Evolutionary conservation across 2,329 filamentous ascomycete species (phyloP).

Genomic region (Chaetomiaceae sp.): DNA sequence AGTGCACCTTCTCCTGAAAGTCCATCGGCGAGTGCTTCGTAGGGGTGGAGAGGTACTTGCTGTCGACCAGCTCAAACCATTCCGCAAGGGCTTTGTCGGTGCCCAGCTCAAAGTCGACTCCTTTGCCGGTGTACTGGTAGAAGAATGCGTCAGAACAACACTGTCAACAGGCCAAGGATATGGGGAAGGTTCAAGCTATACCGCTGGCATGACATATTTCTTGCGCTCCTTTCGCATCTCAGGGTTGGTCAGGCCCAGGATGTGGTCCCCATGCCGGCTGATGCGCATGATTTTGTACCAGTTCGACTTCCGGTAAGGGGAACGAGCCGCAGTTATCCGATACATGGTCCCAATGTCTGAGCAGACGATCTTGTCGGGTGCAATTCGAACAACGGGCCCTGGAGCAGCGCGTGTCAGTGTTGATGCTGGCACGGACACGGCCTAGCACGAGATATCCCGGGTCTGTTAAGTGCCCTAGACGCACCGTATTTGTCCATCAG

Average conservation of each 20-base stretch:
- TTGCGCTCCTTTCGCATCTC: slow-evolving; percentile 14
- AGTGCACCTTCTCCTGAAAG: slow-evolving; percentile 34
- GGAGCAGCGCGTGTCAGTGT: not conserved
- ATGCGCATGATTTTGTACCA: slow-evolving; percentile 20
- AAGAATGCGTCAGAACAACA: not conserved
- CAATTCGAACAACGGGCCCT: slow-evolving; percentile 20
- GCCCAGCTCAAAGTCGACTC: slow-evolving; percentile 33
- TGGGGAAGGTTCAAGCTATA: not conserved
- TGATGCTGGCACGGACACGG: too few relatives aligned
- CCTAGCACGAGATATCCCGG: too few relatives aligned
- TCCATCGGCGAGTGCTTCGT: slow-evolving; percentile 39
- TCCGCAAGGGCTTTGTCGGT: slow-evolving; percentile 37
- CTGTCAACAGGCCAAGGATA: not conserved
- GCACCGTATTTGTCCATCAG: not conserved
- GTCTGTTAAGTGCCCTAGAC: too few relatives aligned
- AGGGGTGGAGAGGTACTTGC: slow-evolving; percentile 42
- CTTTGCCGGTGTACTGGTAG: slow-evolving; percentile 11
- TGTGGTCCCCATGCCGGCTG: slow-evolving; percentile 6
- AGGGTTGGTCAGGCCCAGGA: slow-evolving; percentile 13
- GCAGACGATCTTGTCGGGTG: slow-evolving; percentile 18
- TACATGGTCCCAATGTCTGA: slow-evolving; percentile 16
- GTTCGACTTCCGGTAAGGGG: slow-evolving; percentile 16
- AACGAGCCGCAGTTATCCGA: slow-evolving; percentile 13
- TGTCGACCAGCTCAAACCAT: slow-evolving; percentile 43
- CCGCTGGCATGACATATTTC: slow-evolving; percentile 17